Base-by-base conservation (phyloP, 2,329 filamentous ascomycete genomes). In the Paramyrothecium roridum region DNA sequence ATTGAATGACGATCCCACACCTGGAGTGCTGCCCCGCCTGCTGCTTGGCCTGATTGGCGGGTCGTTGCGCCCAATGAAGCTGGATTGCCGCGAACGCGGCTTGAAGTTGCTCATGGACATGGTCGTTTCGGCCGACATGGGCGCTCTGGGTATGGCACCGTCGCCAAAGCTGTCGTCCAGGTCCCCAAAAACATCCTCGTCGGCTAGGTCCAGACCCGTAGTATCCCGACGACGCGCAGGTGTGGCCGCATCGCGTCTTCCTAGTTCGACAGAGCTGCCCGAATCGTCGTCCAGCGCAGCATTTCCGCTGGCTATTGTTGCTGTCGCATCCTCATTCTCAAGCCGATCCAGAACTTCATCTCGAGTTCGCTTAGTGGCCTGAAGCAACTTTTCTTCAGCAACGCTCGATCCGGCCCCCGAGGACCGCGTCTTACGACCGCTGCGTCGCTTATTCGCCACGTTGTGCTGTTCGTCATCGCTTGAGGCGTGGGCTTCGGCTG, bases 41-140 rank as follows among this genome's bases (percentile, higher is more conserved):
- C 80, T 83, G 68, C 78, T 81, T 3, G 80, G 80, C 43, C 80
- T 72, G 56, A 82, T 83, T 2, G 77, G 78, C 22, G 73, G 76
- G 47, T 82, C 79, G 46, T 80, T 78, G 50, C 76, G 75, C 33
- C 79, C 76, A 45, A 79, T 69, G 49, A 82, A 74, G 64, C 80
- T 83, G 12, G 80, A 81, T 64, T 76, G 73, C 11, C 79, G 73
- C 22, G 78, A 73, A 8, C 73, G 65, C 21, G 77, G 73, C 58
- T 74, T 76, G 62, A 80, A 79, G 55, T 73, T 73, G 58, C 73
- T 76, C 30, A 80, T 66, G 26, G 76, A 80, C 1, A 73, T 74
- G 0, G 80, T 80, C 1, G 74, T 74, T 45, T 80, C 77, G 7
- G 69, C 67, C 1, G 78, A 78, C 50, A 66, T 68, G 51, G 70